phyloP scores from a whole-genome alignment of 2,329 filamentous ascomycete species.

The Gaeumannomyces tritici region DNA sequence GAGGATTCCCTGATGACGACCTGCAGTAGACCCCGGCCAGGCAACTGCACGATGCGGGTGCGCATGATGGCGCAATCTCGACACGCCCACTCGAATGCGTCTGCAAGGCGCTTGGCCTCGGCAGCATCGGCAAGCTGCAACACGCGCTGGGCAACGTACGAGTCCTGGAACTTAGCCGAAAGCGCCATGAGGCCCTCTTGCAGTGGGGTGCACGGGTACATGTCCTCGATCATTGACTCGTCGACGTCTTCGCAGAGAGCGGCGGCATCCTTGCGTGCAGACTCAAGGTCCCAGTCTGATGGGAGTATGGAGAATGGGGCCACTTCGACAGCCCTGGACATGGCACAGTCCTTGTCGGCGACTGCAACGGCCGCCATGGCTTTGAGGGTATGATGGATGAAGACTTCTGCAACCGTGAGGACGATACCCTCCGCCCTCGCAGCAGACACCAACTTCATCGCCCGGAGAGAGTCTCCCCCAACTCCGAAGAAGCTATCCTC shows the following conservation, averaged over 20 bases:
- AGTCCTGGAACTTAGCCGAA: constrained; percentile 37
- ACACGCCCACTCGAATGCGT: constrained; percentile 30
- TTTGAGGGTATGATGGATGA: constrained; percentile 31
- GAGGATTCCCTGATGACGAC: constrained; percentile 31
- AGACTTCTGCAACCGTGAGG: constrained; percentile 35
- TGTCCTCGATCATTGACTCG: constrained; percentile 30
- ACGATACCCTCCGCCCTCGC: constrained; percentile 27
- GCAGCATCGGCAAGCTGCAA: constrained; percentile 26
- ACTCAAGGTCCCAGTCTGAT: background rate
- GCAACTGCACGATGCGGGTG: constrained; percentile 37
- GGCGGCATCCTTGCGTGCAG: constrained; percentile 12
- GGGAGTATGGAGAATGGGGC: constrained; percentile 15
- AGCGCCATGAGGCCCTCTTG: constrained; percentile 46
- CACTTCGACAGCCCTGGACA: background rate
- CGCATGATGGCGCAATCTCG: constrained; percentile 31
- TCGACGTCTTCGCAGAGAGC: constrained; percentile 16
- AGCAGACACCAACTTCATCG: constrained; percentile 38
- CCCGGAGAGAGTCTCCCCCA: constrained; percentile 41
- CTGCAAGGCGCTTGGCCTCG: constrained; percentile 27
- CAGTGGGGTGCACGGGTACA: constrained; percentile 44
- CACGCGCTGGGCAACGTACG: constrained; percentile 42
- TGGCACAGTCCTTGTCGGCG: constrained; percentile 10
- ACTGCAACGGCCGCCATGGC: constrained; percentile 28
- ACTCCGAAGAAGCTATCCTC: constrained; percentile 36
- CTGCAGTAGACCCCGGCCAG: constrained; percentile 33